Base-by-base conservation (phyloP, 805 yeast genomes). In the Candida yuanshanica region DNA sequence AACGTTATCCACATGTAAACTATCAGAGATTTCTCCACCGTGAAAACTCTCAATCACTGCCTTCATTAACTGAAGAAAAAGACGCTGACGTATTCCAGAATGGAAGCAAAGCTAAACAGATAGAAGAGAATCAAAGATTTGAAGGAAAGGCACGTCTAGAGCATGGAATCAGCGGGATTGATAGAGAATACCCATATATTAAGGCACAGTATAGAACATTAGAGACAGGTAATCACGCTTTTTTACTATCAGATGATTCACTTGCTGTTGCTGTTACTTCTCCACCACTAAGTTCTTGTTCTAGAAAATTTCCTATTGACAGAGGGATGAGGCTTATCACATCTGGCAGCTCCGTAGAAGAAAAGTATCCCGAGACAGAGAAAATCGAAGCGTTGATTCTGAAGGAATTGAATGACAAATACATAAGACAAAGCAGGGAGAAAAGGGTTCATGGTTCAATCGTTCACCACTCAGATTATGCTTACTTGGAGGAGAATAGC, bases 341-440 rank as follows among this genome's bases (percentile, higher is more conserved):
- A n/a, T 38, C 50, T 6, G 51, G 50, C 13, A 48, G 51, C 18
- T 43, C 53, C 3, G 21, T 42, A 29, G 48, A 36, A 17, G 22
- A 16, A 2, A 35, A 34, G 26, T 26, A 27, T 14, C 31, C 31
- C 7, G 31, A 27, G n/a, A 27, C 10, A 14, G 18, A 27, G 18
- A 27, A 27, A 9, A 27, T 27, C 11, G 31, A 27, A 27, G 31
- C 31, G 4, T 18, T 14, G 18, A 27, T n/a, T 14, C 18, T 27
- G 31, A 27, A 27, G 31, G 24, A 16, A 4, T 25, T 27, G 25
- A 4, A 20, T 31, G 20, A 13, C 24, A 13, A 24, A 7, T 36
- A 17, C 11, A 17, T 12, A 29, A 20, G 21, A 17, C 18, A 23
- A 23, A 27, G 20, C 27, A 20, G 6, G 4, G 11, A 21, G 23